Conservation (phyloP, 345 rosid genomes). For the Jatropha curcas region DNA sequence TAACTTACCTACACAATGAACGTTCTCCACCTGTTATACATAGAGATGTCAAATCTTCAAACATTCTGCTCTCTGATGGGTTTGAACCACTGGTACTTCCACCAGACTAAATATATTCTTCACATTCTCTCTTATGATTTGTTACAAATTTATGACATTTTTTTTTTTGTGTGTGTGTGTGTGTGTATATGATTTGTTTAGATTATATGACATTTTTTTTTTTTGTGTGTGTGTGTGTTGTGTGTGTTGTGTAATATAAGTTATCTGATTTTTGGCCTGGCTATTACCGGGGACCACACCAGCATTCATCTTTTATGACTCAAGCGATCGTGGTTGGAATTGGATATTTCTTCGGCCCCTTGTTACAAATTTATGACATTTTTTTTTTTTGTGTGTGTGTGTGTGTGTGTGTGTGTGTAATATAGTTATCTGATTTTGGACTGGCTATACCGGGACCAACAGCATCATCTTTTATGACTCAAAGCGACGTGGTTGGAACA, state of each 20-base stretch:
- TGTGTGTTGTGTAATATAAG: too few species aligned
- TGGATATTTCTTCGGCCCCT: too few species aligned
- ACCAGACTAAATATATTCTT: background rate
- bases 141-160: background rate
- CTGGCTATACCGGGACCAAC: constrained; percentile 85
- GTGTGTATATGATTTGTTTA: too few species aligned
- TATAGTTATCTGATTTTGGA: constrained; percentile 91
- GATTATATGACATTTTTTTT: too few species aligned
- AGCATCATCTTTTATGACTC: constrained; percentile 53
- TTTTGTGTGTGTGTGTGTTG: too few species aligned
- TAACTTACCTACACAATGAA: constrained; percentile 65
- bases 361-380: background rate
- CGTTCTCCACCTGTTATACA: constrained; percentile 78
- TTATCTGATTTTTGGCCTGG: too few species aligned
- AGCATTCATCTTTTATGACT: too few species aligned
- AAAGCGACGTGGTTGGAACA: constrained; percentile 77
- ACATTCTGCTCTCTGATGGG: constrained; percentile 75
- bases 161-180: constrained; percentile 12
- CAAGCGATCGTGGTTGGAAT: too few species aligned
- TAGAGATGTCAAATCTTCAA: constrained; percentile 87
- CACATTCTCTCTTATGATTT: background rate
- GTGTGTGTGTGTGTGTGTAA: too few species aligned
- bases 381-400: constrained; percentile 12
- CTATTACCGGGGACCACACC: too few species aligned
- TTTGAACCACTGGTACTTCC: constrained; percentile 74